Evolutionary conservation across 305 asterid genomes (phyloP), one percentile per base, ranked within the genome.

Genomic region (Withania somnifera): DNA sequence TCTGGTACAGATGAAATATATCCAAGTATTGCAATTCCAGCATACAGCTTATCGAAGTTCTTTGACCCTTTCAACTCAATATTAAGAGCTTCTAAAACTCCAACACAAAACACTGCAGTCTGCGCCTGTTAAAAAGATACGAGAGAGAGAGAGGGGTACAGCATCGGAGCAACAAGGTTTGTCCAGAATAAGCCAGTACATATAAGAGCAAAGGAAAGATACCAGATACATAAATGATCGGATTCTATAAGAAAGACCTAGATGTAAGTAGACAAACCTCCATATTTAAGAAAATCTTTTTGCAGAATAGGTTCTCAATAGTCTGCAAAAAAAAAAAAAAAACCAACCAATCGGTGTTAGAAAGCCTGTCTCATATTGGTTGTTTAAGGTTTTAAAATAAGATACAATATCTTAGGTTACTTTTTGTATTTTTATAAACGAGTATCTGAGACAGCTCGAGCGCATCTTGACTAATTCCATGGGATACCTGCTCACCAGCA

Each of bases 21-120:
- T 81, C 98, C 99, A 45, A 94, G 98, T 79, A 93, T 89, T 56
- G 97, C 94, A 30, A 96, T 94, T 85, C 99, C 99, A 60, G 97
- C 88, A 54, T 87, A 89, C 78, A 96, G 88, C 87, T 94, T 96
- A 3, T 93, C 84, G 91, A 94, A 90, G 81, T 94, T 98, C 88
- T 90, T 96, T 6, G 99, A 88, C 87, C 93, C 97, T 90, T 87
- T 92, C 89, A 96, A 81, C 90, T 94, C 99, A 7, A 75, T 66
- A 47, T 88, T 79, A 42, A 96, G 93, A 87, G 94, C 90, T 73
- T 88, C 94, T 88, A 96, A 81, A 83, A 94, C 85, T 26, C 92
- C 92, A 42, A 81, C 91, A 87, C 94, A 94, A 83, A 96, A 96
- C 53, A 85, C 86, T 42, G 92, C 85, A 81, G 97, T 90, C 52